These are phyloP conservation scores for Cryptococcus wingfieldii DNA, from an alignment of 1,284 basidiomycete genomes.

Conservation along the genomic window DNA sequence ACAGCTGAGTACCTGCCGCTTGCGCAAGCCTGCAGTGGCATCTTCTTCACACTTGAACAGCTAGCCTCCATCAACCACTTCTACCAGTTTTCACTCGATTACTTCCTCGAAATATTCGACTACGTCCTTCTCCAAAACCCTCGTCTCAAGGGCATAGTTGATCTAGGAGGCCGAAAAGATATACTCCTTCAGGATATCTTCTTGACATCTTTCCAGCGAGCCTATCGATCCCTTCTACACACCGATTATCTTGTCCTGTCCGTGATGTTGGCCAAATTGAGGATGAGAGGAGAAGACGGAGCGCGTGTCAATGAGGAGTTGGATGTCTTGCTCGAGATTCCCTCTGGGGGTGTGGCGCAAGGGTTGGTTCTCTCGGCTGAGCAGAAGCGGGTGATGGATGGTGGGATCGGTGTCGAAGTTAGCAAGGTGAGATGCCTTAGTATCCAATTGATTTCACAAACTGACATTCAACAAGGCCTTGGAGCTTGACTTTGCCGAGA, in stretches of 20 bases:
- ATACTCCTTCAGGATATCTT: conserved; percentile 90
- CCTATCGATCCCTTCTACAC: conserved; percentile 85
- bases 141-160: conserved; percentile 71
- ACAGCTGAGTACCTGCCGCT: conserved; percentile 91
- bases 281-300: conserved; percentile 61
- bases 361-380: conserved; percentile 21
- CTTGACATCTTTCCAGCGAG: conserved; percentile 80
- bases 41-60: conserved; percentile 97
- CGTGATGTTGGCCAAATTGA: conserved; percentile 84
- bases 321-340: conserved; percentile 81
- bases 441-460: background rate
- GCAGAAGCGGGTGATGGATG: conserved; percentile 31
- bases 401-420: conserved; percentile 24
- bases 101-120: conserved; percentile 99
- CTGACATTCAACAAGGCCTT: conserved; percentile 46
- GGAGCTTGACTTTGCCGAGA: conserved; percentile 60
- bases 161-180: conserved; percentile 68
- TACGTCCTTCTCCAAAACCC: conserved; percentile 89
- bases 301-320: conserved; percentile 79
- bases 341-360: conserved; percentile 6
- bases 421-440: conserved; percentile 55
- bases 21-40: conserved; percentile 91
- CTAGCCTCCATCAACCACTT: conserved; percentile 93
- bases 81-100: conserved; percentile 96
- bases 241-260: conserved; percentile 89